Base-by-base conservation (phyloP, 2,329 filamentous ascomycete species). In the Parastagonospora avenae region DNA sequence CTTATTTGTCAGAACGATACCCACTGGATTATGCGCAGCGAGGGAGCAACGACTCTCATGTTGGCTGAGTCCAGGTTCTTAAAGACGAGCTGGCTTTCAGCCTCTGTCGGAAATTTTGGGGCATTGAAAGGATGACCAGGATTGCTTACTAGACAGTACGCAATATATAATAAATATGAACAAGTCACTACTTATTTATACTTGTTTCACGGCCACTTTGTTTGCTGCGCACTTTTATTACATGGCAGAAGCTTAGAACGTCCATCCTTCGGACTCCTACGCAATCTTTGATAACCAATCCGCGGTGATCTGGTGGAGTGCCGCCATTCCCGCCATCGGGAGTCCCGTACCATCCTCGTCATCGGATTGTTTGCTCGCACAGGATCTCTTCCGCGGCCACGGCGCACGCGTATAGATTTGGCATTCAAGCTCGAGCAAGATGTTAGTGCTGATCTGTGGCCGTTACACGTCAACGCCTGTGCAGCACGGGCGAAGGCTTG, bases 381-480 rank as follows among this genome's bases (percentile, higher is more conserved):
- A 19, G 40, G 24, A 37, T 49, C n/a, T 46, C 37, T 37, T 44
- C n/a, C 32, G n/a, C 24, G 35, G 11, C 47, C 30, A 50, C 32
- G 37, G 48, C 24, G 48, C 43, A 36, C 38, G 45, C 41, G 29
- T 45, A 52, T 16, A 46, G 42, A 46, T 48, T 45, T 57, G 47
- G 52, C 28, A 28, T 44, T 40, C 50, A 48, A 37, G 49, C 47
- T 50, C 44, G 50, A 47, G 36, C 47, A 40, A 45, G 33, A 51
- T 27, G 35, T 45, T 41, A 9, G 38, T 38, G 57, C 39, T 52
- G 48, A 53, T 52, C 52, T 38, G 33, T 38, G 50, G 52, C 54
- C 54, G 50, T 57, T 51, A 63, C 52, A 60, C 55, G 52, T 57
- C 57, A 63, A 57, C 57, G 57, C 51, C 35, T 50, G 48, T 46